These are phyloP conservation scores for Paramecium sexaurelia DNA, from an alignment of 73 alveolate genomes.

Conservation along the genomic window DNA sequence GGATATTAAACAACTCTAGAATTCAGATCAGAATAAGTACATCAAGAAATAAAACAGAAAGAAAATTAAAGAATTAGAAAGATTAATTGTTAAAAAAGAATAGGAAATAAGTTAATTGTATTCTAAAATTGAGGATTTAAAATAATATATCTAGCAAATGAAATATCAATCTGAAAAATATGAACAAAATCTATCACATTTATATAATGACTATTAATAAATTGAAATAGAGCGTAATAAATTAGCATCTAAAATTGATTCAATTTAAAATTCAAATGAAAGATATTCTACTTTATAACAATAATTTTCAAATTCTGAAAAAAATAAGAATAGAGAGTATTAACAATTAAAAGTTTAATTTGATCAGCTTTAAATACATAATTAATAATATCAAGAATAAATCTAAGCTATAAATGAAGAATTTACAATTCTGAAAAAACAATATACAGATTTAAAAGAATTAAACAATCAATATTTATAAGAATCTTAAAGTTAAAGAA, in stretches of 20 bases:
- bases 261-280: neutral
- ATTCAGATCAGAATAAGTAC: neutral
- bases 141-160: neutral
- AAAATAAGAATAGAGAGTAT: neutral
- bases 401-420: neutral
- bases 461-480: neutral
- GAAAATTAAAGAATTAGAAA: neutral
- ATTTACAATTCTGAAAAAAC: neutral
- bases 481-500: neutral
- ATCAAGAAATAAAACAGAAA: neutral
- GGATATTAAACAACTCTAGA: neutral
- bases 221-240: constrained; percentile 20
- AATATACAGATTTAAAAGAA: constrained; percentile 11
- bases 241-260: neutral
- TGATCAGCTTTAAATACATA: neutral
- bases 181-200: neutral
- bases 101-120: constrained; percentile 32
- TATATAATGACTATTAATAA: neutral
- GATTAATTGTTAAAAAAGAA: neutral
- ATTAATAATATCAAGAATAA: neutral
- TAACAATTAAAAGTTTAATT: neutral
- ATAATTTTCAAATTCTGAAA: neutral
- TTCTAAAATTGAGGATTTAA: neutral
- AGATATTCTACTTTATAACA: neutral
- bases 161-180: constrained; percentile 2